Base-by-base conservation (phyloP, 176 grass and related monocot species). In the maize (Zea mays) region DNA sequence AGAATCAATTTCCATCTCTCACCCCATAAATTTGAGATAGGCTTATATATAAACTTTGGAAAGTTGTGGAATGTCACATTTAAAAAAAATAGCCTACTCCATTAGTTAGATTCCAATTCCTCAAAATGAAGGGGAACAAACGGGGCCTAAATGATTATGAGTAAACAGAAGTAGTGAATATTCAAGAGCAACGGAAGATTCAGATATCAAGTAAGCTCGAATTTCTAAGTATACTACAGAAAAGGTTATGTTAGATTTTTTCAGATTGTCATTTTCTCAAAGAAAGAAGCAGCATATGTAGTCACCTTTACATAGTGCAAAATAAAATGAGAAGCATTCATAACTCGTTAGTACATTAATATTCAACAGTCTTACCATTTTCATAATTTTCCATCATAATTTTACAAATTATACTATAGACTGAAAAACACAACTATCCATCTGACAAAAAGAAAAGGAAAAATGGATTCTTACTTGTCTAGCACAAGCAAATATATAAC, bases 401-500 rank as follows among this genome's bases (percentile, higher is more conserved):
- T 85, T 68, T 87, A 74, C 54, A n/a, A 27, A 39, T 33, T 44
- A 61, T 14, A 42, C 27, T 27, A 27, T 27, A 27, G 9, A 45
- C 20, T 36, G 37, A 38, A 81, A 46, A 15, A 27, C 44, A 69
- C 21, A 27, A n/a, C 15, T 69, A 7, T 63, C n/a, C 4, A 58
- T 76, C 27, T 33, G 2, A 36, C 36, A 56, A 43, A 42, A 75
- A 61, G 3, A 45, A 71, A 46, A 1, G 46, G 27, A 10, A 33
- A 51, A 51, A 9, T 51, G 6, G 8, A 35, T 44, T 46, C 41
- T 68, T 73, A 40, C 43, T 62, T 61, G 44, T 74, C 46, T 63
- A 70, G 20, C 45, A 63, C 42, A 68, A 55, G 43, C 35, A 75
- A 84, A 75, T 48, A 81, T 27, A 27, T 36, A 69, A 67, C 17